Conservation (phyloP, 1,284 basidiomycete species). For the Mycena sp. region DNA sequence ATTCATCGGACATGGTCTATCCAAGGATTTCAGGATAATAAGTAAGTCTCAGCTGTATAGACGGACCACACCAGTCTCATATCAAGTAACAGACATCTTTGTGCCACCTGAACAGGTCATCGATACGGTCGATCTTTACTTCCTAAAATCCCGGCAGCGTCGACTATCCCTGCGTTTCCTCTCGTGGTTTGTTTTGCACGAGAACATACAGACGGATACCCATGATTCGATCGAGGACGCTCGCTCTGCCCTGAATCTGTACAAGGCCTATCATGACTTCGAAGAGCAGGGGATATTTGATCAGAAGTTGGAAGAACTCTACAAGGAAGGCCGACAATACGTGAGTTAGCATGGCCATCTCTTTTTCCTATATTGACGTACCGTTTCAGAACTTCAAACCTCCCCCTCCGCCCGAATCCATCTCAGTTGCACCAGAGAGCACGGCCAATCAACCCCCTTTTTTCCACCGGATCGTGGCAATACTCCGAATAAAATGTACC, state of each 20-base stretch:
- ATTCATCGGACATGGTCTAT: constrained; percentile 98
- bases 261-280: constrained; percentile 84
- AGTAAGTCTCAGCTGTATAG: constrained; percentile 63
- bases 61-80: neutral
- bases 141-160: constrained; percentile 82
- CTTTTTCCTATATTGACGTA: neutral
- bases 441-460: constrained; percentile 19
- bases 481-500: neutral
- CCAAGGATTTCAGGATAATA: constrained; percentile 99
- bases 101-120: constrained; percentile 96
- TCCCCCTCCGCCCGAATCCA: constrained; percentile 43
- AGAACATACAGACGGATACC: constrained; percentile 92
- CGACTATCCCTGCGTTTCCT: constrained; percentile 94
- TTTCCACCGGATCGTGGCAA: constrained; percentile 19
- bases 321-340: constrained; percentile 75
- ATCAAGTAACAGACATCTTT: constrained; percentile 78
- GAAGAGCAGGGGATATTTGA: constrained; percentile 85
- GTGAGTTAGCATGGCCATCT: constrained; percentile 51
- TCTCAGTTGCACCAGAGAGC: neutral
- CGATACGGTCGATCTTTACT: constrained; percentile 97
- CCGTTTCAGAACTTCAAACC: constrained; percentile 66
- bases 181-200: constrained; percentile 90
- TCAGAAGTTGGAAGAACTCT: constrained; percentile 87
- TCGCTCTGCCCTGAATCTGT: constrained; percentile 87
- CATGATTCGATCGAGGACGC: constrained; percentile 99